Percentiles rank a stretch among this genome's conserved stretches.
Conservation (phyloP, 495 filamentous ascomycete genomes). For the Penicilliopsis zonata region DNA sequence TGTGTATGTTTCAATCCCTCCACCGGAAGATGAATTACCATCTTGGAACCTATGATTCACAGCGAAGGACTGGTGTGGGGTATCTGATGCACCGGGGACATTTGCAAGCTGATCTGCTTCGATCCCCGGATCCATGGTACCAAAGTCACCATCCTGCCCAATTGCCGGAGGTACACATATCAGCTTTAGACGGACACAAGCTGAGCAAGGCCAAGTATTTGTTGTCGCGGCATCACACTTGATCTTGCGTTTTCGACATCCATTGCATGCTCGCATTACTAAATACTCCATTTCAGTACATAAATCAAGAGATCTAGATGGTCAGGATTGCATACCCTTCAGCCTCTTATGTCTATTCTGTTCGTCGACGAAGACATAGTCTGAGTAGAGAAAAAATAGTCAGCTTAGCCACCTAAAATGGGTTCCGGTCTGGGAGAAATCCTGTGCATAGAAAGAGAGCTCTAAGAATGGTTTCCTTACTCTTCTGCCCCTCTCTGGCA, state of each 20-base stretch:
- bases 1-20: conserved; percentile 17
- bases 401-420: too few species aligned
- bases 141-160: conserved; percentile 67
- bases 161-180: conserved; percentile 88
- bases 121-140: conserved; percentile 21
- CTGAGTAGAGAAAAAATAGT: conserved; percentile 36
- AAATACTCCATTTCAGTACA: conserved; percentile 5
- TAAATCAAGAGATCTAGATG: too few species aligned
- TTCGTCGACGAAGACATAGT: conserved; percentile 99
- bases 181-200: conserved; percentile 83
- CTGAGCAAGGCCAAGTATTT: conserved; percentile 95
- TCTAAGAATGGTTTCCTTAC: too few species aligned
- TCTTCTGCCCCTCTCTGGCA: conserved; percentile 34
- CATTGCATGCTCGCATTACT: conserved; percentile 99
- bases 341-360: conserved; percentile 96
- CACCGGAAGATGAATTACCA: conserved; percentile 12
- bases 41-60: conserved; percentile 17
- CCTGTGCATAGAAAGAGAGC: too few species aligned
- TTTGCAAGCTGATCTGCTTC: conserved; percentile 15
- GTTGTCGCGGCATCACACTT: conserved; percentile 98
- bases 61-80: conserved; percentile 21
- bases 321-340: conserved; percentile 56
- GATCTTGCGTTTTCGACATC: conserved; percentile 71
- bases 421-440: too few species aligned
- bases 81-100: conserved; percentile 12